A percentile compares a stretch with the other conserved stretches of the same genome.
phyloP scores from a whole-genome alignment of 495 filamentous ascomycete species.

The Cairneyella variabilis region DNA sequence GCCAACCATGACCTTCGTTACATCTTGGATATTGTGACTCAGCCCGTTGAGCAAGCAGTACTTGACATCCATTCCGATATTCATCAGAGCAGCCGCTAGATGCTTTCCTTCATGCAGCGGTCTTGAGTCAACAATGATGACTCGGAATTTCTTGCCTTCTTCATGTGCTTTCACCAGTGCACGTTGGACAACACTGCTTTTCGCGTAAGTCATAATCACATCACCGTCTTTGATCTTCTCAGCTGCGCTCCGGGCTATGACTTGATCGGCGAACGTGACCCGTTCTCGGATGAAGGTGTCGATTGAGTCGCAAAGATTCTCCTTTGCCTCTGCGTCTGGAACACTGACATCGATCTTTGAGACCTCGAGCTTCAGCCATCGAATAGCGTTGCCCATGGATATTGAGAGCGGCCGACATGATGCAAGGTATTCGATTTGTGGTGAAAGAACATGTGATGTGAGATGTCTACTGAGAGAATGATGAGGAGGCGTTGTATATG shows the following conservation, averaged over 20 bases:
- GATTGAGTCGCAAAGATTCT: constrained; percentile 70
- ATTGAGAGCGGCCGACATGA: constrained; percentile 90
- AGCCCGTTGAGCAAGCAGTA: constrained; percentile 78
- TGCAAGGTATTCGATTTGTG: constrained; percentile 90
- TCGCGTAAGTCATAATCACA: constrained; percentile 84
- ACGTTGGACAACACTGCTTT: constrained; percentile 77
- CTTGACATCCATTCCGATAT: constrained; percentile 66
- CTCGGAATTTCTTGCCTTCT: constrained; percentile 68
- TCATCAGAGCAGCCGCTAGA: constrained; percentile 63
- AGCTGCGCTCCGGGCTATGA: constrained; percentile 72
- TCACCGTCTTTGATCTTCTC: constrained; percentile 70
- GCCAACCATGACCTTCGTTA: constrained; percentile 79
- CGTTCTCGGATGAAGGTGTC: constrained; percentile 88
- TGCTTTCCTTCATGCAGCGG: constrained; percentile 77
- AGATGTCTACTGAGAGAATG: constrained; percentile 86
- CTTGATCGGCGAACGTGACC: constrained; percentile 78
- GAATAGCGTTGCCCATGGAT: constrained; percentile 92
- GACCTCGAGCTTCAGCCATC: constrained; percentile 87
- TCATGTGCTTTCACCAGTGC: constrained; percentile 69
- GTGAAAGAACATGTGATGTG: constrained; percentile 83
- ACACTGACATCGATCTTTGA: constrained; percentile 78
- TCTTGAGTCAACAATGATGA: constrained; percentile 80
- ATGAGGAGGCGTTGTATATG: constrained; percentile 81
- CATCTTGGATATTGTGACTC: constrained; percentile 65
- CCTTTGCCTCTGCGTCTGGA: constrained; percentile 74